These are phyloP conservation scores for Pythium monospermum DNA, from an alignment of 352 stramenopile genomes.

Conservation along the genomic window DNA sequence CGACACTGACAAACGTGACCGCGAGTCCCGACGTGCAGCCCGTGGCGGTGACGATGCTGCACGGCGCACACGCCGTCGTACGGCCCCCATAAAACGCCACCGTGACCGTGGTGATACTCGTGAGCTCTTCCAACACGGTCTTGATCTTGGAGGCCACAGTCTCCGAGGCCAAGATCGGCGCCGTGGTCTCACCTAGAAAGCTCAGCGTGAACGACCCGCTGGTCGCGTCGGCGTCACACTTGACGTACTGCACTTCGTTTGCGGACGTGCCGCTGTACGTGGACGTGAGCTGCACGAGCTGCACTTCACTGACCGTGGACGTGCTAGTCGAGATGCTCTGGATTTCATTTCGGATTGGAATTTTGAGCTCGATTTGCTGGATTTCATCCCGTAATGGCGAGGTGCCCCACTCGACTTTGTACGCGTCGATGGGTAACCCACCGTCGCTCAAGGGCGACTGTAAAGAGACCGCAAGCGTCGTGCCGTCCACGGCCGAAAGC, in stretches of 20 bases:
- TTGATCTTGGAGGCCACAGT: slow-evolving; percentile 72
- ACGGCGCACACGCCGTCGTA: slow-evolving; percentile 73
- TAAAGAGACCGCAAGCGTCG: slow-evolving; percentile 79
- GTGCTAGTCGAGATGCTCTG: slow-evolving; percentile 74
- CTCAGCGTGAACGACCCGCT: slow-evolving; percentile 80
- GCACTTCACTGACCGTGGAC: slow-evolving; percentile 71
- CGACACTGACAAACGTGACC: slow-evolving; percentile 87
- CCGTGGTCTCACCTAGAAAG: slow-evolving; percentile 87
- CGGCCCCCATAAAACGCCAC: slow-evolving; percentile 57
- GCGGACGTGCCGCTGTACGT: slow-evolving; percentile 47
- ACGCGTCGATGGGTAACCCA: slow-evolving; percentile 82
- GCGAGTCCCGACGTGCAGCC: slow-evolving; percentile 72
- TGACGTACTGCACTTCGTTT: slow-evolving; percentile 88
- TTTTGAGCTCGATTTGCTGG: slow-evolving; percentile 53
- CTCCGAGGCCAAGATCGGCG: slow-evolving; percentile 81
- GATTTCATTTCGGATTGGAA: slow-evolving; percentile 67
- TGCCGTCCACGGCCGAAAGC: slow-evolving; percentile 83
- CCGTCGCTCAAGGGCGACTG: slow-evolving; percentile 78
- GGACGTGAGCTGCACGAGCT: slow-evolving; percentile 85
- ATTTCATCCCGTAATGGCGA: slow-evolving; percentile 80
- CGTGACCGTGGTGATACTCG: slow-evolving; percentile 81
- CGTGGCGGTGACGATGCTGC: slow-evolving; percentile 22
- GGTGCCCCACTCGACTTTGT: slow-evolving; percentile 88
- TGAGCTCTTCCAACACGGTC: slow-evolving; percentile 84
- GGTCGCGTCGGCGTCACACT: slow-evolving; percentile 81